Base-by-base conservation (phyloP, 108 stramenopile genomes). In the Aureococcus anophagefferens region DNA sequence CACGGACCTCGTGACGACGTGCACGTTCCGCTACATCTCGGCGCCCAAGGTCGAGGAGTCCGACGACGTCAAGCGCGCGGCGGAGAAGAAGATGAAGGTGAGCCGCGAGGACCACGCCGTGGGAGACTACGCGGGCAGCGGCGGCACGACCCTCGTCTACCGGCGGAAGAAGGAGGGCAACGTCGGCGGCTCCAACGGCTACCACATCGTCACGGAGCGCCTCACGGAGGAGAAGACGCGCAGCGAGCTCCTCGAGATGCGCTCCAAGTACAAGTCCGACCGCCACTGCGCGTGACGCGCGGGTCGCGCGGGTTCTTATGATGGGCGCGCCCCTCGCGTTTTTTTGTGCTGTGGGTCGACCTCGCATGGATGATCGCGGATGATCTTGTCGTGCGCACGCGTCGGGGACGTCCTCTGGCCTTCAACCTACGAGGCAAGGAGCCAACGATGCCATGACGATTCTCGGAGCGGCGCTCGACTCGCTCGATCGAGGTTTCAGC, bases 181-280 rank as follows among this genome's bases (percentile, higher is more conserved):
- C 33, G 75, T 73, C 68, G 78, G 78, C 30, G 78, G 78, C 4
- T 79, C 51, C 21, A 59, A 59, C 68, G 33, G 68, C 46, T 68
- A 40, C 35, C 0, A 35, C 13, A 68, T 81, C 30, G 73, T 81
- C 18, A 68, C 71, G 0, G 74, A 77, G 67, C 21, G 37, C 9
- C 77, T 46, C 13, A 67, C 63, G 30, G 51, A 46, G n/a, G 46
- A 31, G 17, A 66, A 81, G 64, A 72, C 80, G 17, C 36, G 84
- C 35, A 75, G 74, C 63, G 72, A 85, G 65, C 67, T 85, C 51
- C 75, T 85, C 28, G 77, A 85, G 40, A 72, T 76, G 67, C 72
- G 84, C 28, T 46, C 72, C 0, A 81, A 78, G 32, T 77, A 85
- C 31, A 85, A 85, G 68, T 68, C 77, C 35, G 84, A 85, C 35